Evolutionary conservation across 345 rosid species (phyloP), one percentile per base, ranked within the genome.

Genomic region (Rubroshorea leprosula): DNA sequence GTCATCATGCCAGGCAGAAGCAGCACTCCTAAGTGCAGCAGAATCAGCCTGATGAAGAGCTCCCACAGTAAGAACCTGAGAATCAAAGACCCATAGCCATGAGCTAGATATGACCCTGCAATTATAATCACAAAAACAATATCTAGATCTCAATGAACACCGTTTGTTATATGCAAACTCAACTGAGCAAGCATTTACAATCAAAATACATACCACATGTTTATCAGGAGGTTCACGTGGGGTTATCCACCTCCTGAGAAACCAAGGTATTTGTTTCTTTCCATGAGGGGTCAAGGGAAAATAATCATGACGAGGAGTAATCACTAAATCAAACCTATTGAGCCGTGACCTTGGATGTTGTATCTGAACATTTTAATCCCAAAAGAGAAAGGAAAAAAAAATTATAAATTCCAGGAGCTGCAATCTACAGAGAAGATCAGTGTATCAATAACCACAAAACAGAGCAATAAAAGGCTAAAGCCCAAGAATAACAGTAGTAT

Each of bases 221-320:
- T 59, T 67, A 68, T 75, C 84, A 29, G 97, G 96, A 64, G 83
- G 89, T 57, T 82, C 83, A 56, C 72, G 70, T 39, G 95, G 95
- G 67, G 91, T 86, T 57, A 86, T 76, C 93, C 89, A 89, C 67
- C 81, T 80, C 63, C 68, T 68, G 15, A 89, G 76, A 80, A 83
- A 78, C 78, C 81, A 71, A 67, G 97, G 91, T 67, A 85, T 71
- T 65, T 85, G 83, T 63, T 62, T 71, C 66, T 72, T 80, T 43
- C 75, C 96, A 49, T 86, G 81, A 60, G 91, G 83, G 57, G 94
- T 81, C 80, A 83, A 68, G 16, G 86, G 84, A 68, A 78, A 84
- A 72, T 86, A 92, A 71, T 92, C 97, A 59, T 92, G 99, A 31
- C 55, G 74, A 52, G 99, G 99, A 71, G 97, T 78, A 60, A 89